These are phyloP conservation scores for Phyllosticta citriasiana DNA, from an alignment of 2,329 filamentous ascomycete species.

Conservation along the genomic window DNA sequence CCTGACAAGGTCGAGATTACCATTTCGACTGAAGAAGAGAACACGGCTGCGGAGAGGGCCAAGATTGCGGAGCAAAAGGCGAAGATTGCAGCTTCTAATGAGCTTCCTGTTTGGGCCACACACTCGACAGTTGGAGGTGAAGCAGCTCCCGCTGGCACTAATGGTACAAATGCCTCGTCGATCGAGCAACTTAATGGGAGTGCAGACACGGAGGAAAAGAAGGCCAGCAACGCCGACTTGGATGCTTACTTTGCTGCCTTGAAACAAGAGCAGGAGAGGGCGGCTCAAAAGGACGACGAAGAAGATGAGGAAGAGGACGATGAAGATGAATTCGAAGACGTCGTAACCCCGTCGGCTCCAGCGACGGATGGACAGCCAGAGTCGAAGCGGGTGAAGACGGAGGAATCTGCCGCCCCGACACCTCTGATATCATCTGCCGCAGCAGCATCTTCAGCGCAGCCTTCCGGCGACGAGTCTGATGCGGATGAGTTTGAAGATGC, in stretches of 20 bases:
- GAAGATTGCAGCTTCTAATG: conserved; percentile 57
- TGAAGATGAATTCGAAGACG: conserved; percentile 33
- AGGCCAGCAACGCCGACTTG: conserved; percentile 44
- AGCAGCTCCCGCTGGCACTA: neutral
- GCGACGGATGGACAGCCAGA: conserved; percentile 30
- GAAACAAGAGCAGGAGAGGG: conserved; percentile 47
- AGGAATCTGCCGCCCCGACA: conserved; percentile 32
- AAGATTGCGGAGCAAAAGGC: conserved; percentile 57
- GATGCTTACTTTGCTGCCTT: conserved; percentile 60
- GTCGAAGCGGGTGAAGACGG: conserved; percentile 53
- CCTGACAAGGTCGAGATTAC: conserved; percentile 61
- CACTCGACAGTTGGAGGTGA: conserved; percentile 56
- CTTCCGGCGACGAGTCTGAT: conserved; percentile 35
- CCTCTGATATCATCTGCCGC: conserved; percentile 20
- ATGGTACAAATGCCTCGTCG: conserved; percentile 9
- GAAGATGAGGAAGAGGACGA: conserved; percentile 36
- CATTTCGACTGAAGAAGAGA: conserved; percentile 56
- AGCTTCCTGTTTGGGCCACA: conserved; percentile 61
- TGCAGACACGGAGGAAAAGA: conserved; percentile 41
- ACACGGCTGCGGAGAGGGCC: conserved; percentile 55
- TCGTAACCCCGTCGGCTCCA: conserved; percentile 23
- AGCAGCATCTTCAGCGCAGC: conserved; percentile 28
- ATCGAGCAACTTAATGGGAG: conserved; percentile 8
- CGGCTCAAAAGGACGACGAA: conserved; percentile 31
- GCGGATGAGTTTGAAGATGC: conserved; percentile 40